Evolutionary conservation across 192 early-diverging fungal genomes (phyloP).

Genomic region (Backusella australiensis): DNA sequence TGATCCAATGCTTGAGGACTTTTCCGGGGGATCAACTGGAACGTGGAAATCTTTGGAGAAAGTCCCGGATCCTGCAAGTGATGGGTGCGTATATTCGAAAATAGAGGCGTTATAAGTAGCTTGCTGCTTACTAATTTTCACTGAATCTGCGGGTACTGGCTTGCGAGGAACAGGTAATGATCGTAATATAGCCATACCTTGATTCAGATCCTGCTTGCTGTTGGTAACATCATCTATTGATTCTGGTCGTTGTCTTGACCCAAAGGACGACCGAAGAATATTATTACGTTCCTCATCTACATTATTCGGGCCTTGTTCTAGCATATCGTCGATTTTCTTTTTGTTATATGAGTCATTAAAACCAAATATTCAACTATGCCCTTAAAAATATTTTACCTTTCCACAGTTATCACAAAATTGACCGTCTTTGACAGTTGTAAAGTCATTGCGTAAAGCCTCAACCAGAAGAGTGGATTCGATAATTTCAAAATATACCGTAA

Average conservation of each 20-base stretch:
- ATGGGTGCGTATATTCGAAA: neutral
- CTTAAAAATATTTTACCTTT: conserved; percentile 8
- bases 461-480: conserved; percentile 34
- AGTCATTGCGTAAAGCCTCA: conserved; percentile 27
- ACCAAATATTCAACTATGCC: neutral
- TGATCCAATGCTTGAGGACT: neutral
- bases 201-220: neutral
- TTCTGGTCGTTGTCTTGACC: neutral
- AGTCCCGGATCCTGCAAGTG: neutral
- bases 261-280: neutral
- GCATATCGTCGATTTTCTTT: neutral
- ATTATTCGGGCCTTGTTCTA: neutral
- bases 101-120: neutral
- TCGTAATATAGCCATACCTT: neutral
- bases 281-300: neutral
- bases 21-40: neutral
- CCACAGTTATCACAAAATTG: conserved; percentile 24
- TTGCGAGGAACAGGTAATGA: neutral
- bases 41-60: neutral
- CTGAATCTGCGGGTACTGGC: neutral
- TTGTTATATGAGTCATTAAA: neutral
- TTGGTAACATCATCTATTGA: neutral
- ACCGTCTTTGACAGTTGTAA: neutral
- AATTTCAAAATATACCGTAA: conserved; percentile 34
- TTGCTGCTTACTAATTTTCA: neutral